phyloP scores from a whole-genome alignment of 306 rosid species.

The Sphenostylis stenocarpa region DNA sequence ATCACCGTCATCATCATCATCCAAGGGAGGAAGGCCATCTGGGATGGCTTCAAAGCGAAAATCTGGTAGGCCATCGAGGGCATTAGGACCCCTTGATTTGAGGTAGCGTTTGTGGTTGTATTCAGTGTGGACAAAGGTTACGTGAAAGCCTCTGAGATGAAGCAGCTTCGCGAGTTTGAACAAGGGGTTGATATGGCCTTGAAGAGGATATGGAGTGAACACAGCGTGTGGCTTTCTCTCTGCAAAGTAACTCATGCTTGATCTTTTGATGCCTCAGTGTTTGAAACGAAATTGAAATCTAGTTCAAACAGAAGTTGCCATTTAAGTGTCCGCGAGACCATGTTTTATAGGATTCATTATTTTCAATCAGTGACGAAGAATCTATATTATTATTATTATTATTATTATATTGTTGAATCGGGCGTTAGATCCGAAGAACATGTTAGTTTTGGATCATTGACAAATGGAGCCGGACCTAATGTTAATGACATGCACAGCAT shows the following conservation, averaged over 20 bases:
- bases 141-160: conserved; percentile 35
- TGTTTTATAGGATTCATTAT: neutral
- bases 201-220: conserved; percentile 28
- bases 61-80: conserved; percentile 10
- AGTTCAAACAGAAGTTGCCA: too few species aligned
- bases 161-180: conserved; percentile 36
- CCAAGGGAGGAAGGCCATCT: conserved; percentile 39
- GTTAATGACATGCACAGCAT: too few species aligned
- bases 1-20: neutral
- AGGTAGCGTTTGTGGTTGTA: conserved; percentile 32
- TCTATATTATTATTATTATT: too few species aligned
- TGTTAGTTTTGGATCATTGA: too few species aligned
- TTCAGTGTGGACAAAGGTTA: conserved; percentile 39
- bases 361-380: too few species aligned
- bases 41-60: conserved; percentile 34
- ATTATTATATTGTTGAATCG: too few species aligned
- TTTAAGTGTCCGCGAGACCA: neutral
- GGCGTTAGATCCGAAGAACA: too few species aligned
- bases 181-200: conserved; percentile 33
- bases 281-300: neutral
- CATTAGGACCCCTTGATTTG: conserved; percentile 27
- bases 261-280: neutral
- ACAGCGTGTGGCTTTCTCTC: conserved; percentile 46
- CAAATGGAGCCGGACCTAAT: too few species aligned
- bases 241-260: conserved; percentile 24